Conservation (phyloP, 768 basidiomycete genomes). For the Dioszegia hungarica region DNA sequence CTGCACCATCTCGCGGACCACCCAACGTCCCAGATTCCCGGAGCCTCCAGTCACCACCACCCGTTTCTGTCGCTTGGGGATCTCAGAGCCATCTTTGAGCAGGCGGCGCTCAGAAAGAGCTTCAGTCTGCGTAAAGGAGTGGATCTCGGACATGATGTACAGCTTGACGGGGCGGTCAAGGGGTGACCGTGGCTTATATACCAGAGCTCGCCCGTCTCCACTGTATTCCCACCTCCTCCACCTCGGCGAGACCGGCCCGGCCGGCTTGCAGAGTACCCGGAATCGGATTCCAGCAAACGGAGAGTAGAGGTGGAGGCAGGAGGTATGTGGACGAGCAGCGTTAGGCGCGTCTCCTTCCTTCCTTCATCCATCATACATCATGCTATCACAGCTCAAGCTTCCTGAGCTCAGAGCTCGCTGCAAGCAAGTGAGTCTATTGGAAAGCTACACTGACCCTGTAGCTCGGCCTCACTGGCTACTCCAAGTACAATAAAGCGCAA, state of each 20-base stretch:
- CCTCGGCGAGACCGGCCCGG: too few relatives aligned
- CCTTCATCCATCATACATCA: too few relatives aligned
- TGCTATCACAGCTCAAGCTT: slow-evolving; percentile 17
- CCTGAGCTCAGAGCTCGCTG: slow-evolving; percentile 26
- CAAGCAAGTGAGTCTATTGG: slow-evolving; percentile 19
- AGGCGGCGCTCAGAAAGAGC: slow-evolving; percentile 30
- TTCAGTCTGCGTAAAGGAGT: slow-evolving; percentile 20
- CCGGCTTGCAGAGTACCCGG: too few relatives aligned
- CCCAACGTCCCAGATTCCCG: slow-evolving; percentile 36
- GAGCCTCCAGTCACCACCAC: slow-evolving; percentile 37
- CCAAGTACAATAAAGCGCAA: slow-evolving; percentile 24
- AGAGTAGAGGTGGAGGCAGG: too few relatives aligned
- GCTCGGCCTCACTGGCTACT: slow-evolving; percentile 6
- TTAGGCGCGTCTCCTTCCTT: too few relatives aligned
- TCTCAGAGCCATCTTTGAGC: slow-evolving; percentile 8
- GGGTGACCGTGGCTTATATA: too few relatives aligned
- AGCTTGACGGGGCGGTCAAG: too few relatives aligned
- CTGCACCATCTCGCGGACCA: slow-evolving; percentile 40
- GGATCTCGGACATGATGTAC: neutral
- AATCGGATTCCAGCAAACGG: too few relatives aligned
- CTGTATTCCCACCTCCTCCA: too few relatives aligned
- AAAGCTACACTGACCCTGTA: neutral
- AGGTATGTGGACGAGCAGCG: too few relatives aligned
- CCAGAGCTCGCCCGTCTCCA: too few relatives aligned
- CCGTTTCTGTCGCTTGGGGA: slow-evolving; percentile 21